These are phyloP conservation scores for Zasmidium angulare DNA, from an alignment of 2,329 filamentous ascomycete species.

Conservation along the genomic window DNA sequence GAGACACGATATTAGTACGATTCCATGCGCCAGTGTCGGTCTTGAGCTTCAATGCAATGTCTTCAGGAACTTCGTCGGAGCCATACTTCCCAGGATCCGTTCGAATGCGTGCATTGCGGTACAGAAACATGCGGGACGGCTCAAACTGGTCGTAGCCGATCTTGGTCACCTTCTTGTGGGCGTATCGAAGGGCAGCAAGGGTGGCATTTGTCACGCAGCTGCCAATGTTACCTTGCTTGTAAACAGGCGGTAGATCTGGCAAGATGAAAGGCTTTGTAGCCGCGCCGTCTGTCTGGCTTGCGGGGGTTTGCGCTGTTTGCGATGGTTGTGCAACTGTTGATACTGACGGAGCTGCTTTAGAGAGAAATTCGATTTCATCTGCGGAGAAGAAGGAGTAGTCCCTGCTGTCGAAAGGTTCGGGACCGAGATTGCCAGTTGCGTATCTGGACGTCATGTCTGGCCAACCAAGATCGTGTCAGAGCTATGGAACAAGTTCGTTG, in stretches of 20 bases:
- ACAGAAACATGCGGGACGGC: not conserved
- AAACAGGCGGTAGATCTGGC: not conserved
- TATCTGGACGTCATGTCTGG: too few species aligned
- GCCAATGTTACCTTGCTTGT: not conserved
- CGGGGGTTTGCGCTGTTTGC: not conserved
- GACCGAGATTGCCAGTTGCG: too few species aligned
- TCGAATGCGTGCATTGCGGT: not conserved
- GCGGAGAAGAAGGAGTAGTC: not conserved
- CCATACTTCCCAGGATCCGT: not conserved
- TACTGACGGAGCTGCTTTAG: too few species aligned
- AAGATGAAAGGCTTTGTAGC: not conserved
- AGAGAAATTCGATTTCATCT: not conserved
- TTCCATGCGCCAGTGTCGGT: not conserved
- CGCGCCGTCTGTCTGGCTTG: too few species aligned
- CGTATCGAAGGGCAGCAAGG: not conserved
- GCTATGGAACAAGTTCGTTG: too few species aligned
- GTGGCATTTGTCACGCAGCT: not conserved
- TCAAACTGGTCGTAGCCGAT: not conserved
- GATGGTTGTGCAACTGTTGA: too few species aligned
- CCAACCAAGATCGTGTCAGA: too few species aligned
- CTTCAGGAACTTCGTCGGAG: not conserved
- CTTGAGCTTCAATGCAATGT: not conserved
- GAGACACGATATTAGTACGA: not conserved
- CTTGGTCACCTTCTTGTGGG: not conserved
- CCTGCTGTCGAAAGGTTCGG: not conserved